Evolutionary conservation across 2,329 filamentous ascomycete species (phyloP).

Genomic region (Colletotrichum tabaci): DNA sequence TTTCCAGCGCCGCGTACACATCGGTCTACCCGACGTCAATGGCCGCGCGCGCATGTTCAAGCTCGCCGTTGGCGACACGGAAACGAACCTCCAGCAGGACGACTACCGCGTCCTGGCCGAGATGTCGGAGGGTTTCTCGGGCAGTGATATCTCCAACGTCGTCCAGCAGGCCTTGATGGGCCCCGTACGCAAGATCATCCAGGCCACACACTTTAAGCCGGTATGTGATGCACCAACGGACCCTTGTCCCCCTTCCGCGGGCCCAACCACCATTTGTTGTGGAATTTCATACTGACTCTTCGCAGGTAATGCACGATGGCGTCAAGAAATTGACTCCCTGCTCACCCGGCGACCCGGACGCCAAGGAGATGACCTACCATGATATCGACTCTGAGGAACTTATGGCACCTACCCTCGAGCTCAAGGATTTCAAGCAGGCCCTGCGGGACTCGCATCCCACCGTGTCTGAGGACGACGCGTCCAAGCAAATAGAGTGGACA

Average conservation of each 20-base stretch:
- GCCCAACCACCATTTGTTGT: too few species aligned
- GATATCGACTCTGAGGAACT: slow-evolving; percentile 87
- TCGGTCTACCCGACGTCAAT: slow-evolving; percentile 88
- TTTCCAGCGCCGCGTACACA: slow-evolving; percentile 97
- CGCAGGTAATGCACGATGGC: slow-evolving; percentile 79
- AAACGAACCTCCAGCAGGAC: slow-evolving; percentile 82
- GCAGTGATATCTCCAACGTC: slow-evolving; percentile 94
- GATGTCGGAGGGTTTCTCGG: slow-evolving; percentile 93
- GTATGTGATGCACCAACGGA: slow-evolving; percentile 62
- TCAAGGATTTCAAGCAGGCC: slow-evolving; percentile 95
- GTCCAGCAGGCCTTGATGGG: slow-evolving; percentile 98
- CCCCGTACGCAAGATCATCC: slow-evolving; percentile 95
- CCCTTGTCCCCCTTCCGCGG: neutral
- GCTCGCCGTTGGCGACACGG: slow-evolving; percentile 92
- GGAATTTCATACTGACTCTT: slow-evolving; percentile 37
- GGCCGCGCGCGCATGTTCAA: slow-evolving; percentile 97
- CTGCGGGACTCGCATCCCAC: slow-evolving; percentile 91
- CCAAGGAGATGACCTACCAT: slow-evolving; percentile 94
- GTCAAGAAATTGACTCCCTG: slow-evolving; percentile 85
- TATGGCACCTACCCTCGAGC: slow-evolving; percentile 85
- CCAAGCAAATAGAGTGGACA: slow-evolving; percentile 92
- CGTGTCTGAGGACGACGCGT: slow-evolving; percentile 88
- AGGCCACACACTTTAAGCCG: slow-evolving; percentile 97
- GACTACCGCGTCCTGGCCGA: slow-evolving; percentile 87
- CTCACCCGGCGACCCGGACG: slow-evolving; percentile 89